Evolutionary conservation across 1,139 yeast genomes (phyloP), one percentile per base, ranked within the genome.

Genomic region (Nematodospora anomalae): DNA sequence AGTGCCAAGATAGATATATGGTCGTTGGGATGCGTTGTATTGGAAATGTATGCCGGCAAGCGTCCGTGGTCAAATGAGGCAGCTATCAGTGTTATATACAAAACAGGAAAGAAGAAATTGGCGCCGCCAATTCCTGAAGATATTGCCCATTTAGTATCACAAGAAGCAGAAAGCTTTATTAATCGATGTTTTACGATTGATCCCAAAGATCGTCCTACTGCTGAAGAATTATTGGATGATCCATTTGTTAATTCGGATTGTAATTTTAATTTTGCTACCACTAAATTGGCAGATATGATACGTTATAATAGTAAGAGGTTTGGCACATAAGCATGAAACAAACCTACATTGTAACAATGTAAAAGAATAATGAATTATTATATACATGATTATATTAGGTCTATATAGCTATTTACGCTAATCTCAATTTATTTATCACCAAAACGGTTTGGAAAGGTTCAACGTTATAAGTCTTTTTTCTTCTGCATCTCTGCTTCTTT

Each of bases 121-220:
- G 95, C 97, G 0, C 98, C 98, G 2, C 98, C 98, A 0, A 89
- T 94, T 38, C 96, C 97, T 0, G 89, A 83, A 15, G 96, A 89
- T 45, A 83, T 94, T 1, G 60, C 71, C 30, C 79, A 80, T 6
- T 62, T 67, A 47, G 47, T 50, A 13, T 77, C 89, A 3, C 53
- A 54, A 3, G 75, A 66, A 7, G 97, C 96, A 1, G 75, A 77
- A 39, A 74, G 74, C 29, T 92, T 92, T 46, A 64, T 94, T 40
- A 80, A 80, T 45, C 60, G 69, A 40, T 94, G 98, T 57, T 92
- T 94, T 57, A 79, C 79, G 6, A 79, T 82, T 24, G 84, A 92
- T 51, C 92, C 98, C 0, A 83, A 80, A 23, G 62, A 71, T 50
- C 70, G 99, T 47, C 98, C 98, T 0, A 92, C 97, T 0, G 97